Evolutionary conservation across 106 monocot species (phyloP).

Genomic region (Dendrobium catenatum): DNA sequence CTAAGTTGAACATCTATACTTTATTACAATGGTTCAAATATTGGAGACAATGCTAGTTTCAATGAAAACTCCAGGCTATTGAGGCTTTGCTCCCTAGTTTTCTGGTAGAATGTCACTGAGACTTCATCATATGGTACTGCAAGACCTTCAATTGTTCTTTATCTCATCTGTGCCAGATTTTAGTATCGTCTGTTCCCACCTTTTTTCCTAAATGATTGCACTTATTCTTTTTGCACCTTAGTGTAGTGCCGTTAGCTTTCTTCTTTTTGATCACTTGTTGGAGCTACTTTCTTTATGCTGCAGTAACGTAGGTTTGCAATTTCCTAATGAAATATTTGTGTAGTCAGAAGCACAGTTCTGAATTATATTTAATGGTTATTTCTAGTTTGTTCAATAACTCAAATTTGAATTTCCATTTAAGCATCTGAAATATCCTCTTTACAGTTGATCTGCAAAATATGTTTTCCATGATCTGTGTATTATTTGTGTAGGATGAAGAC

Average conservation of each 20-base stretch:
- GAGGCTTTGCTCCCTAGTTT: too few relatives aligned
- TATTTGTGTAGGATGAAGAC: constrained; percentile 40
- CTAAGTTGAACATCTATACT: too few relatives aligned
- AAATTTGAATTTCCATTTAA: not conserved
- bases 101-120: too few relatives aligned
- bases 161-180: too few relatives aligned
- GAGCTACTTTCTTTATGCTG: not conserved
- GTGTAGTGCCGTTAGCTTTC: not conserved
- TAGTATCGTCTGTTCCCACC: too few relatives aligned
- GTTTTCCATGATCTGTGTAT: not conserved
- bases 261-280: not conserved
- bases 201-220: not conserved
- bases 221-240: not conserved
- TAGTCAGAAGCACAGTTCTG: not conserved
- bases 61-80: not conserved
- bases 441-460: not conserved
- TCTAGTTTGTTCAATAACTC: not conserved
- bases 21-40: too few relatives aligned
- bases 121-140: too few relatives aligned
- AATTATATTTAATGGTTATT: not conserved
- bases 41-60: too few relatives aligned
- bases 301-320: not conserved
- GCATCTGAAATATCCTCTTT: not conserved
- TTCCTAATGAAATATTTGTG: not conserved
- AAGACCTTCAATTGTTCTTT: too few relatives aligned